A percentile compares a stretch with the other conserved stretches of the same genome.
These are phyloP conservation scores for Colletotrichum filicis DNA, from an alignment of 2,329 filamentous ascomycete genomes.

Conservation along the genomic window DNA sequence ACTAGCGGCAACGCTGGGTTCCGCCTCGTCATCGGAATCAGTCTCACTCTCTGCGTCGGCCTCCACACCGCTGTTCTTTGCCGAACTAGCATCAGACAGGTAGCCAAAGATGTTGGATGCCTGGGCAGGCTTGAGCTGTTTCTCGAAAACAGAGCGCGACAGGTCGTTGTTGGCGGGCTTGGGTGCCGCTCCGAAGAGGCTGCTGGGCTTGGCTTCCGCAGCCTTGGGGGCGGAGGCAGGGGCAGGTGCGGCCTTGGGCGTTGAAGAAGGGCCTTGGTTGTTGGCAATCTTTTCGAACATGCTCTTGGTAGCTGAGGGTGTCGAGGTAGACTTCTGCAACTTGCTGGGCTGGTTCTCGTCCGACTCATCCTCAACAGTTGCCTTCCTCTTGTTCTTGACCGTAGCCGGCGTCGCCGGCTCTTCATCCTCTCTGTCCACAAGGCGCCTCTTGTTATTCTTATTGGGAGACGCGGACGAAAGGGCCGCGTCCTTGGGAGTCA, in stretches of 20 bases:
- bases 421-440: conserved; percentile 51
- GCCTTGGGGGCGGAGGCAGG: conserved; percentile 40
- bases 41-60: conserved; percentile 59
- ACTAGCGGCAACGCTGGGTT: conserved; percentile 54
- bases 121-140: conserved; percentile 46
- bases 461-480: conserved; percentile 45
- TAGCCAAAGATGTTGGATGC: conserved; percentile 68
- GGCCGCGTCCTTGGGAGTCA: conserved; percentile 50
- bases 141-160: conserved; percentile 55
- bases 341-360: conserved; percentile 62
- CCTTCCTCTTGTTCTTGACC: conserved; percentile 65
- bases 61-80: conserved; percentile 63
- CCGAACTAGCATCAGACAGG: conserved; percentile 66
- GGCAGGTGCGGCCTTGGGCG: conserved; percentile 44
- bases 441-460: conserved; percentile 62
- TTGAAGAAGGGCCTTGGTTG: conserved; percentile 49
- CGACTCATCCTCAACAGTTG: conserved; percentile 54
- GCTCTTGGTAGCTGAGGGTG: conserved; percentile 64
- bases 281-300: conserved; percentile 69
- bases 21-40: conserved; percentile 54
- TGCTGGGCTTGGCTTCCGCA: conserved; percentile 42
- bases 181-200: conserved; percentile 44
- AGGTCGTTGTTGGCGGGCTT: conserved; percentile 51
- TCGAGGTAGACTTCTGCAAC: conserved; percentile 54
- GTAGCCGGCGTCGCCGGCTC: conserved; percentile 45